A percentile compares a stretch with the other conserved stretches of the same genome.
Evolutionary conservation across 1,139 yeast genomes (phyloP).

Genomic region (Taphrina populina): DNA sequence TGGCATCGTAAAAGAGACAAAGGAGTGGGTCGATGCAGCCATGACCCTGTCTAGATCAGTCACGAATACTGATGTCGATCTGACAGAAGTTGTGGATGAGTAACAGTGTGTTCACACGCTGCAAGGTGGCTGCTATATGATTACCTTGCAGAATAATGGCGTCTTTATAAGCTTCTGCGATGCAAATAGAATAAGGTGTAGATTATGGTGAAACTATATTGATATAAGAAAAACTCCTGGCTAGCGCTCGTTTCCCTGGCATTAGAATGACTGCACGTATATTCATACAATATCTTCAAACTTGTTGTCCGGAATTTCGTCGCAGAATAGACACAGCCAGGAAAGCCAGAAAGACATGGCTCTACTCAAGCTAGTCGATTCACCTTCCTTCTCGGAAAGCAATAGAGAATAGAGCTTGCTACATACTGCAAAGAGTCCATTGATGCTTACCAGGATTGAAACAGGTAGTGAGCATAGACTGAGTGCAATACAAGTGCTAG

Average conservation of each 20-base stretch:
- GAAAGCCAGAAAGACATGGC: not conserved
- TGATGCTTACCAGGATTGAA: not conserved
- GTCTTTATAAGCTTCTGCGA: too few species aligned
- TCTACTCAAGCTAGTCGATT: not conserved
- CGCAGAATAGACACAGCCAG: constrained; percentile 2
- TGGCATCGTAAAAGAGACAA: constrained; percentile 13
- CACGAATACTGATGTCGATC: too few species aligned
- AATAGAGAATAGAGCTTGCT: not conserved
- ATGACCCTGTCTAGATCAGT: not conserved
- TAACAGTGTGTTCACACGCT: too few species aligned
- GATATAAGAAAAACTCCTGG: too few species aligned
- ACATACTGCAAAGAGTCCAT: constrained; percentile 2
- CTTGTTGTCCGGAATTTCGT: not conserved
- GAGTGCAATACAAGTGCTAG: not conserved
- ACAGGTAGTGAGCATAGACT: not conserved
- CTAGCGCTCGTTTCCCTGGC: too few species aligned
- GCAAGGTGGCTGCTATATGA: too few species aligned
- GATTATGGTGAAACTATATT: too few species aligned
- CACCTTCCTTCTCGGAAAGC: not conserved
- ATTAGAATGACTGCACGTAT: too few species aligned
- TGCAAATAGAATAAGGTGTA: too few species aligned
- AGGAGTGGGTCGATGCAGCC: constrained; percentile 8
- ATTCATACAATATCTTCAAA: not conserved
- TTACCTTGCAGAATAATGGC: too few species aligned
- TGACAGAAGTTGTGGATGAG: too few species aligned